Evolutionary conservation across 2,329 filamentous ascomycete genomes (phyloP).

Genomic region (Aspergillus sp.): DNA sequence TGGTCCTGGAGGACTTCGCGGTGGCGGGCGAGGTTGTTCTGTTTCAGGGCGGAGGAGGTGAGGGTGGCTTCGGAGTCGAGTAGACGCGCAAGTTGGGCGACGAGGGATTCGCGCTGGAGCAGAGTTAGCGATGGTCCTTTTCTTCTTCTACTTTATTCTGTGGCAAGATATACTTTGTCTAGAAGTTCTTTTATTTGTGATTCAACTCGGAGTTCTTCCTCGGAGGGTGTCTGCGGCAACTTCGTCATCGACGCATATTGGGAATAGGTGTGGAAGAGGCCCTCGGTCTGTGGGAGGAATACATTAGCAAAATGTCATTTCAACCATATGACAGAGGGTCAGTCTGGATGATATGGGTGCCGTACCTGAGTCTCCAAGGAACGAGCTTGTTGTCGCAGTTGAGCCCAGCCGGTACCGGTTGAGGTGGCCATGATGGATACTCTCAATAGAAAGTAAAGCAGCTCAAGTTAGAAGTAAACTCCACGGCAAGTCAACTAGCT

Average conservation of each 20-base stretch:
- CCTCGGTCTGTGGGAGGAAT: conserved; percentile 67
- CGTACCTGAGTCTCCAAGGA: conserved; percentile 83
- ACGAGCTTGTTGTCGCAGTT: conserved; percentile 88
- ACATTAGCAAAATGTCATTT: neutral
- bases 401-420: conserved; percentile 76
- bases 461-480: neutral
- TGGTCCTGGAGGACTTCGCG: conserved; percentile 88
- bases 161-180: conserved; percentile 43
- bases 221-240: conserved; percentile 77
- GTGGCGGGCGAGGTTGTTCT: conserved; percentile 89
- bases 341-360: neutral
- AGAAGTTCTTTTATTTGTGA: conserved; percentile 79
- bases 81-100: conserved; percentile 79
- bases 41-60: conserved; percentile 89
- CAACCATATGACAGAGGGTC: neutral
- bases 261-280: conserved; percentile 69
- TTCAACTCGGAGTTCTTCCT: conserved; percentile 80
- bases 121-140: conserved; percentile 5
- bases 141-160: neutral
- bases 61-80: conserved; percentile 89
- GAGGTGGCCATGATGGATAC: conserved; percentile 51
- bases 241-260: conserved; percentile 81
- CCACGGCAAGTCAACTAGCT: no score
- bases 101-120: conserved; percentile 72
- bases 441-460: neutral